Conservation (phyloP, 192 early-diverging fungal genomes). For the Gamsiella multidivaricata region DNA sequence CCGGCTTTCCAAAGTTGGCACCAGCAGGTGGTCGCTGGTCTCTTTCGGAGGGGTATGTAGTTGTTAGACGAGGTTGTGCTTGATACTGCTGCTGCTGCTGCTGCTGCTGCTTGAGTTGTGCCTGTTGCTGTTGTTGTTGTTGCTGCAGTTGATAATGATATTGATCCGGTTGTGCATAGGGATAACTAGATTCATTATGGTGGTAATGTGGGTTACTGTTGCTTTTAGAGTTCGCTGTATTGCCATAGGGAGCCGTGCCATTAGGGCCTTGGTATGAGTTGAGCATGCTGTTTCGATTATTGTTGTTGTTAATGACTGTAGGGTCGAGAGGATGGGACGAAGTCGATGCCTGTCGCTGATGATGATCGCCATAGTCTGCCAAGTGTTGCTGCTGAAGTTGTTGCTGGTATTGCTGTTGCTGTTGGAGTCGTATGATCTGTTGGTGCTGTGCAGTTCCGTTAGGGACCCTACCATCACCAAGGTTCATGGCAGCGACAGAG, state of each 20-base stretch:
- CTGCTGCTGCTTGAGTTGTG: too few species aligned
- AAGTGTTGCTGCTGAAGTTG: neutral
- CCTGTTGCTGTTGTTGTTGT: conserved; percentile 21
- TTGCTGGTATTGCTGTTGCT: conserved; percentile 10
- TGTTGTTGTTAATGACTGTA: conserved; percentile 12
- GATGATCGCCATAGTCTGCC: conserved; percentile 1
- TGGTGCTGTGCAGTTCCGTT: conserved; percentile 3
- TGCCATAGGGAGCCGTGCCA: neutral
- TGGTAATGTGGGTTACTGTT: conserved; percentile 1
- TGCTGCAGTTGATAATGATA: conserved; percentile 14
- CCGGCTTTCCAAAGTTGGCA: neutral
- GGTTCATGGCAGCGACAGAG: conserved; percentile 13
- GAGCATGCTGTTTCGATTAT: conserved; percentile 5
- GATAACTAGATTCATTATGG: neutral
- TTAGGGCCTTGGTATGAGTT: neutral
- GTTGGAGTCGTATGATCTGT: conserved; percentile 14
- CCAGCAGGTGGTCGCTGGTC: neutral
- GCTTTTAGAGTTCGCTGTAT: neutral
- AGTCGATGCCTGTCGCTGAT: neutral
- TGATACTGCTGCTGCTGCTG: conserved; percentile 13
- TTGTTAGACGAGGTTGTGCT: conserved; percentile 24
- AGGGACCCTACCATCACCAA: neutral
- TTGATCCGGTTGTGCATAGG: conserved; percentile 11
- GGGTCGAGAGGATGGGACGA: neutral
- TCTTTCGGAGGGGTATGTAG: conserved; percentile 29